Conservation (phyloP, 1,284 basidiomycete species). For the Heliocybe sulcata region DNA sequence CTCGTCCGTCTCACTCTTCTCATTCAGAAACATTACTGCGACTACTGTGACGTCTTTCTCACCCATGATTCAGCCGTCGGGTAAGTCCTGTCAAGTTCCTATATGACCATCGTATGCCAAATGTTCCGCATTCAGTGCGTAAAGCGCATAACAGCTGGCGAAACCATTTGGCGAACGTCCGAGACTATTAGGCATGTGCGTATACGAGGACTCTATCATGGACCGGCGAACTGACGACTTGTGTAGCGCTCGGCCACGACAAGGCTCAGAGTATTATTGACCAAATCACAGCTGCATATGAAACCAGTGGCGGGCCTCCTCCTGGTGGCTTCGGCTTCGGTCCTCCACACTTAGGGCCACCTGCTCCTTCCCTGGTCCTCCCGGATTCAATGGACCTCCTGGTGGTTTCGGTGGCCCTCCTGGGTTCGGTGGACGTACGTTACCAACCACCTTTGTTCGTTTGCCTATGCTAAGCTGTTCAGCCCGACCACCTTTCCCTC, state of each 20-base stretch:
- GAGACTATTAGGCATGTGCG: constrained; percentile 95
- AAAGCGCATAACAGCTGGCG: constrained; percentile 97
- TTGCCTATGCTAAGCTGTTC: constrained; percentile 6
- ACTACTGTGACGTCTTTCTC: constrained; percentile 89
- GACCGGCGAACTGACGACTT: constrained; percentile 9
- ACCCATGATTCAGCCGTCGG: constrained; percentile 88
- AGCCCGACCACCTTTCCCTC: constrained; percentile 69
- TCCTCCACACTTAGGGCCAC: constrained; percentile 53
- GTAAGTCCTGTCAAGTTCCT: constrained; percentile 30
- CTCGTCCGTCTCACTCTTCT: background rate
- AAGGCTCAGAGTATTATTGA: constrained; percentile 96
- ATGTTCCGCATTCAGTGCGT: constrained; percentile 52
- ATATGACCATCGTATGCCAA: background rate
- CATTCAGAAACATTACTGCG: constrained; percentile 78
- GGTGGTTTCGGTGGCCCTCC: constrained; percentile 39
- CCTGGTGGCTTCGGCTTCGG: constrained; percentile 79
- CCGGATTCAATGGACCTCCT: constrained; percentile 40
- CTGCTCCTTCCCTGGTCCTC: constrained; percentile 19
- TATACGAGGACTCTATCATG: constrained; percentile 3
- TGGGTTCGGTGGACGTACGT: constrained; percentile 25
- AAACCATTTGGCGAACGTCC: constrained; percentile 93
- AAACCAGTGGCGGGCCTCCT: constrained; percentile 77
- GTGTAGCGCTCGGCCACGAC: constrained; percentile 84
- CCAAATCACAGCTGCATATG: constrained; percentile 89
- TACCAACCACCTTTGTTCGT: constrained; percentile 29